Evolutionary conservation across 139 green algal species (phyloP), one percentile per base, ranked within the genome.

Genomic region (Picochlorum sp.): DNA sequence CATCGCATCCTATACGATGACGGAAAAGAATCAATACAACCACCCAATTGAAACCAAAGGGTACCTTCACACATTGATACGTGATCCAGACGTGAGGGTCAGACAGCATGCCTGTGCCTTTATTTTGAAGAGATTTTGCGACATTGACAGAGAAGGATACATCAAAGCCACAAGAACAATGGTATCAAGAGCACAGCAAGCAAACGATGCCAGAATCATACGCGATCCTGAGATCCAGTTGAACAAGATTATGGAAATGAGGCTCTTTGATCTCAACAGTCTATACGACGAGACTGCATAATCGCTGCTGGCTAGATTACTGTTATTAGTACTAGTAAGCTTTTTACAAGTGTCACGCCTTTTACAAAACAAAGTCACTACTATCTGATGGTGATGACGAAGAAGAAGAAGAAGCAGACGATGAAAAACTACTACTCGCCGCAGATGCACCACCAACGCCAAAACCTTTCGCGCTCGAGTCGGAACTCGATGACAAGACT

Each of bases 201-300:
- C 63, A 21, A 78, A 85, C 51, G 85, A 92, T 49, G 82, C 88
- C 57, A 62, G 67, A 45, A 71, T 91, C 62, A 61, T 92, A 37
- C 52, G 69, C 58, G 88, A 85, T 64, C 82, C 84, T 5, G 86
- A 84, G 62, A 61, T 86, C 34, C 81, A 90, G 41, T 54, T 86
- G 5, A 45, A 41, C 37, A 61, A 69, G 11, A 80, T 86, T 67
- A 55, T 84, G 41, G 70, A 77, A 20, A 61, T 26, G 58, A 51
- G 61, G 20, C 26, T 57, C 3, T 32, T 65, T 28, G 23, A 26
- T 24, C 15, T 65, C 18, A 50, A 65, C 15, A 41, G 34, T 41
- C 8, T 41, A 41, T 41, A 41, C 8, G 34, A 41, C 8, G 8
- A 13, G 34, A 8, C 34, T 14, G 7, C 34, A 9, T 41, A 8